Conservation (phyloP, 345 rosid species). For the Atalantia buxifolia region DNA sequence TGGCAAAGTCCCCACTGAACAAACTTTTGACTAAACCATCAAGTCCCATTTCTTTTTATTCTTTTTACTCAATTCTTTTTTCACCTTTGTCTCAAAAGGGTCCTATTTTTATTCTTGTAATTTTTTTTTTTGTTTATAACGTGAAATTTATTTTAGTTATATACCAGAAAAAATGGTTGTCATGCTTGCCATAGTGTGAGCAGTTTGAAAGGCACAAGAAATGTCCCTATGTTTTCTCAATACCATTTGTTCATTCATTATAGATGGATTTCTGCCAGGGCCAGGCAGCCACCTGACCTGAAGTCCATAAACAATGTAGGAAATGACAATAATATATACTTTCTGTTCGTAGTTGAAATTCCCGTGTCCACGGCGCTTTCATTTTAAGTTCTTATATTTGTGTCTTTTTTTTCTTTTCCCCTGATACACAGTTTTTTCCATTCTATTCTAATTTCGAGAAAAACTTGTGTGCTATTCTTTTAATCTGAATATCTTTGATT, state of each 20-base stretch:
- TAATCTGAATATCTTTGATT: no score
- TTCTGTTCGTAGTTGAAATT: no score
- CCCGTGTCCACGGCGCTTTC: neutral
- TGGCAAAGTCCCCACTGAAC: constrained; percentile 65
- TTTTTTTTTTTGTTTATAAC: neutral
- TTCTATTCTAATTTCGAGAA: no score
- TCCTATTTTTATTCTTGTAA: neutral
- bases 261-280: neutral
- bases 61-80: neutral
- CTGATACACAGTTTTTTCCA: no score
- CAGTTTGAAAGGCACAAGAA: neutral
- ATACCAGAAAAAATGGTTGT: neutral
- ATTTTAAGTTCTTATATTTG: neutral
- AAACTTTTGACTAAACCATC: constrained; percentile 24
- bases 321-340: neutral
- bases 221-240: neutral
- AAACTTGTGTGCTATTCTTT: no score
- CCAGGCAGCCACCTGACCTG: neutral
- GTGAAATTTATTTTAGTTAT: neutral
- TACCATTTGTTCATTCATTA: neutral
- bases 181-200: neutral
- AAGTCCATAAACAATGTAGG: neutral
- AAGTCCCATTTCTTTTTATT: neutral
- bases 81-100: neutral
- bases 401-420: no score